A percentile compares a stretch with the other conserved stretches of the same genome.
phyloP scores from a whole-genome alignment of 2,329 filamentous ascomycete species.

The Aspergillus ruber region DNA sequence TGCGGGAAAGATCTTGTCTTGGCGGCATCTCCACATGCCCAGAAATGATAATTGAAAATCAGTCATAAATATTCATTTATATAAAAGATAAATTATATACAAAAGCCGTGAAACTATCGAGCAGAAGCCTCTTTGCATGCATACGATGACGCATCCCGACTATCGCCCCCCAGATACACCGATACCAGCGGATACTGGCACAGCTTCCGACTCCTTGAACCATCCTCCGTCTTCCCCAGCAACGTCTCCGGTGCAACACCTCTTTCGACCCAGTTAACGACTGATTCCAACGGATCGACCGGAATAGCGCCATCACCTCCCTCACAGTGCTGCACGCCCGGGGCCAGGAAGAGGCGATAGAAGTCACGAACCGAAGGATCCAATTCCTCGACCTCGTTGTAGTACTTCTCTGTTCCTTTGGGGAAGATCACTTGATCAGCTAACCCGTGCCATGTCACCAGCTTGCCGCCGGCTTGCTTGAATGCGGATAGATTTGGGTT shows the following conservation, averaged over 20 bases:
- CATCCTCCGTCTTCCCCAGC: slow-evolving; percentile 1
- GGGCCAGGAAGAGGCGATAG: slow-evolving; percentile 35
- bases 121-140: background rate
- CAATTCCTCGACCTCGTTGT: slow-evolving; percentile 22
- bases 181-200: slow-evolving; percentile 8
- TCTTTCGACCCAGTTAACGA: slow-evolving; percentile 16
- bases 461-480: slow-evolving; percentile 32
- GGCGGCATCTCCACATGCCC: too few relatives aligned
- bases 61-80: too few relatives aligned
- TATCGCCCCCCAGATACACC: slow-evolving; percentile 4
- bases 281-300: slow-evolving; percentile 4
- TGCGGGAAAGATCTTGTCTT: too few relatives aligned
- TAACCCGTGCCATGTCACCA: slow-evolving; percentile 41
- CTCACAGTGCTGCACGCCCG: slow-evolving; percentile 32
- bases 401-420: slow-evolving; percentile 33
- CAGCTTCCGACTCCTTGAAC: background rate
- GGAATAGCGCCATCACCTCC: slow-evolving; percentile 20
- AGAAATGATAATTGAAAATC: too few relatives aligned
- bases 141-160: slow-evolving; percentile 2
- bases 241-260: slow-evolving; percentile 11
- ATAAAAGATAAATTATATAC: background rate
- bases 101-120: background rate
- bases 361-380: slow-evolving; percentile 24
- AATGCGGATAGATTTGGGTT: slow-evolving; percentile 35
- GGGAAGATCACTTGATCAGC: slow-evolving; percentile 34